Conservation (phyloP, 2,329 filamentous ascomycete genomes). For the Verticillium longisporum region DNA sequence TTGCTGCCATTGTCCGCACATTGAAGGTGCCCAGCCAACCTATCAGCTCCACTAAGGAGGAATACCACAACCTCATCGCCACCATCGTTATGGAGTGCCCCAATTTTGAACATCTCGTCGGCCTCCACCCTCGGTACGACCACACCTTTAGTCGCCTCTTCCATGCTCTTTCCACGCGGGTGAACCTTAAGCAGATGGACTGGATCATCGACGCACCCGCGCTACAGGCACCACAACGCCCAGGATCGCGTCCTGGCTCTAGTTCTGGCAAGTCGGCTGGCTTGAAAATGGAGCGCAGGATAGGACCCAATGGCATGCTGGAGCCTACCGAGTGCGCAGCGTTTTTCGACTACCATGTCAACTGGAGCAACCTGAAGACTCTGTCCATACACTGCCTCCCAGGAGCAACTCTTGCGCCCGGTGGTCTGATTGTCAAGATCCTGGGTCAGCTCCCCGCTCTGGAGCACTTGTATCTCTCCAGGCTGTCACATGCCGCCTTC, state of each 20-base stretch:
- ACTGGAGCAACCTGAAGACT: slow-evolving; percentile 49
- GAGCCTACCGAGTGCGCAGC: slow-evolving; percentile 27
- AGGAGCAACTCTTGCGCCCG: slow-evolving; percentile 45
- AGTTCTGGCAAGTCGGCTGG: slow-evolving; percentile 7
- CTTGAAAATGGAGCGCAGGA: neutral
- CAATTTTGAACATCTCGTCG: slow-evolving; percentile 52
- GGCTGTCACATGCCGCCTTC: slow-evolving; percentile 49
- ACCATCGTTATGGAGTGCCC: slow-evolving; percentile 59
- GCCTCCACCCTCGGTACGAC: slow-evolving; percentile 46
- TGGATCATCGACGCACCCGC: slow-evolving; percentile 45
- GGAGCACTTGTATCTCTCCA: slow-evolving; percentile 52
- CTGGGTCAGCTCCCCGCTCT: slow-evolving; percentile 46
- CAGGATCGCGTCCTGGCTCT: slow-evolving; percentile 9
- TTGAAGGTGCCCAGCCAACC: slow-evolving; percentile 48
- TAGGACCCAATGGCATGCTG: slow-evolving; percentile 12
- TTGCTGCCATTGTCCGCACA: slow-evolving; percentile 48
- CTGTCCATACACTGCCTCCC: slow-evolving; percentile 53
- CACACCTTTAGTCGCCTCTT: slow-evolving; percentile 50
- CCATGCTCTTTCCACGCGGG: slow-evolving; percentile 52
- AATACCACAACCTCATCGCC: slow-evolving; percentile 52
- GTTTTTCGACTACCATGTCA: slow-evolving; percentile 44
- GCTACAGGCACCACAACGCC: slow-evolving; percentile 24
- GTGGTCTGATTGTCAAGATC: slow-evolving; percentile 43
- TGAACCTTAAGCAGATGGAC: slow-evolving; percentile 48
- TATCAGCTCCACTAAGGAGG: slow-evolving; percentile 30